Evolutionary conservation across 805 yeast genomes (phyloP), one percentile per base, ranked within the genome.

Genomic region (Kodamaea nitidulidarum): DNA sequence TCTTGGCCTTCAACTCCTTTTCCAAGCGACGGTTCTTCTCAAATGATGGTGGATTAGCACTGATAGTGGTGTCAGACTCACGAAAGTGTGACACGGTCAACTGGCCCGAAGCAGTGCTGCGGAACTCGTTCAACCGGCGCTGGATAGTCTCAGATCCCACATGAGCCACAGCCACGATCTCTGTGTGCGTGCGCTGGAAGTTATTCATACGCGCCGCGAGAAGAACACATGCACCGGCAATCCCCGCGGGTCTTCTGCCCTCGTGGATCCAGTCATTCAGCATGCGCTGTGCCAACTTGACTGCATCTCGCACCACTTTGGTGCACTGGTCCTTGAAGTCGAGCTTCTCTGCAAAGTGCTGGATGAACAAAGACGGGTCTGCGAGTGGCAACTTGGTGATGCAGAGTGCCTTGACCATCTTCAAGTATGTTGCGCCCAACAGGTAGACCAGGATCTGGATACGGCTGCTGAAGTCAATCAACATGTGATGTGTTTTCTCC

Each of bases 201-300:
- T 90, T 90, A 63, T 93, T 93, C 98, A 93, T 95, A 61, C 98
- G 75, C 2, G 97, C 93, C 0, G 99, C 98, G 36, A 93, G 65
- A 32, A 95, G 58, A 2, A 93, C 70, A 61, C 97, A 88, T 0
- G 98, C 98, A 15, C 98, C 99, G 0, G 98, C 98, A 39, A 93
- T 79, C 52, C 99, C 98, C 0, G 98, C 98, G 0, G 99, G 98
- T 46, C 98, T 73, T 56, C 99, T 76, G 17, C 99, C 99, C 62
- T 88, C 95, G 57, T 82, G 86, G 49, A 93, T 84, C 97, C 98
- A 93, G 55, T 93, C 98, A 31, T 80, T 77, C 10, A 90, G 73
- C 99, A 93, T 93, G 49, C 96, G 72, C 55, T 80, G 86, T 0
- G 96, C 95, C 15, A 93, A 64, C 51, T 81, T 78, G 5, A 81